A percentile compares a stretch with the other conserved stretches of the same genome.
Evolutionary conservation across 2,329 filamentous ascomycete species (phyloP).

Genomic region (Ophiostoma quercus): DNA sequence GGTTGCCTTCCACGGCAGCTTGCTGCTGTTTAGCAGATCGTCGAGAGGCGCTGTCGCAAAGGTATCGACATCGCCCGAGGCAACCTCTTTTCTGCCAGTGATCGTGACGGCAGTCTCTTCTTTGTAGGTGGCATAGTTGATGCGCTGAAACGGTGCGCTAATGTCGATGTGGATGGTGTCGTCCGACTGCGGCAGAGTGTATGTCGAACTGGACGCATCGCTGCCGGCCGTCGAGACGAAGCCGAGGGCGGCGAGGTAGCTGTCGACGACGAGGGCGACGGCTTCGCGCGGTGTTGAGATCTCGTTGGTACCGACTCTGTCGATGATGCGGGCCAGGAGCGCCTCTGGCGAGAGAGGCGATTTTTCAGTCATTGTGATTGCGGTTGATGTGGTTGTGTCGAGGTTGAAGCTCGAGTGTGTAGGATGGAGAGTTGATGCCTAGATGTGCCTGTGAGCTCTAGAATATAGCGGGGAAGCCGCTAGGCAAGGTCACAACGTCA

Average conservation of each 20-base stretch:
- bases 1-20: neutral
- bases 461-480: neutral
- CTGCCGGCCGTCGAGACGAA: neutral
- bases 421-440: neutral
- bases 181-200: neutral
- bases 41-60: neutral
- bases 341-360: neutral
- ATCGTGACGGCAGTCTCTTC: neutral
- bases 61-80: neutral
- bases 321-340: neutral
- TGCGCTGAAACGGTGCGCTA: neutral
- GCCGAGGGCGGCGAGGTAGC: slow-evolving; percentile 9
- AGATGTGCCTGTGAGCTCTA: neutral
- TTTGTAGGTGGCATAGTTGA: neutral
- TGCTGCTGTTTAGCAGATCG: neutral
- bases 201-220: neutral
- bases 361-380: neutral
- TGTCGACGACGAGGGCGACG: slow-evolving; percentile 11
- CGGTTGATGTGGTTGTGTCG: neutral
- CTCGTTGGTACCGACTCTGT: neutral
- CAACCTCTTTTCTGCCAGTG: neutral
- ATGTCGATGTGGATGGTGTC: neutral
- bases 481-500: neutral
- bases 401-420: neutral
- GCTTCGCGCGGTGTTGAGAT: slow-evolving; percentile 7